Percentiles rank a stretch among this genome's conserved stretches.
Evolutionary conservation across 2,329 filamentous ascomycete genomes (phyloP).

Genomic region (Zymoseptoria ardabiliae): DNA sequence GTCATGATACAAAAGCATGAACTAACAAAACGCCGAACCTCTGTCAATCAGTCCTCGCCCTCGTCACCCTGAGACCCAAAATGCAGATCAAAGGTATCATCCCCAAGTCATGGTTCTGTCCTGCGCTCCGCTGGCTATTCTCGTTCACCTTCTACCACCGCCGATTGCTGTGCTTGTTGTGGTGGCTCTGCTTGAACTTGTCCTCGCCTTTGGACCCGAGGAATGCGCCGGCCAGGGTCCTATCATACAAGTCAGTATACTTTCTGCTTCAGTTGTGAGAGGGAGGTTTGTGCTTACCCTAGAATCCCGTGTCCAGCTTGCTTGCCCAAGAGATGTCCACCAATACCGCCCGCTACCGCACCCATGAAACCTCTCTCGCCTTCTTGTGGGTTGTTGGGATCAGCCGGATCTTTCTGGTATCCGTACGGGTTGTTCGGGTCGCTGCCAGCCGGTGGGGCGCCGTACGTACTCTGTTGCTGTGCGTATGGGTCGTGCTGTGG

Average conservation of each 20-base stretch:
- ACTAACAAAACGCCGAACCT: too few relatives aligned
- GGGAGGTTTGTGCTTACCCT: slow-evolving; percentile 3
- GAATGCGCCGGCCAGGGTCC: slow-evolving; percentile 49
- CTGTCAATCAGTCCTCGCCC: too few relatives aligned
- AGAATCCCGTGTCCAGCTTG: slow-evolving; percentile 53
- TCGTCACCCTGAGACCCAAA: neutral
- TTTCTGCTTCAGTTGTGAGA: neutral
- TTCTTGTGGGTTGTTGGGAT: slow-evolving; percentile 41
- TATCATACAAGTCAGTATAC: slow-evolving; percentile 26
- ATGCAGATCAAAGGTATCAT: neutral
- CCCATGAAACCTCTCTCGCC: slow-evolving; percentile 53
- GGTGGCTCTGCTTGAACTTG: slow-evolving; percentile 41
- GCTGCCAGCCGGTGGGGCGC: slow-evolving; percentile 35
- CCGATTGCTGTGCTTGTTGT: slow-evolving; percentile 14
- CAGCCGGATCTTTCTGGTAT: slow-evolving; percentile 25
- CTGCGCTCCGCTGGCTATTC: neutral
- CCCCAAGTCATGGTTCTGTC: neutral
- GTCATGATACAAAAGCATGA: too few relatives aligned
- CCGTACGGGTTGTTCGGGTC: slow-evolving; percentile 33
- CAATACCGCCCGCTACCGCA: slow-evolving; percentile 49
- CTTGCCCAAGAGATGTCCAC: slow-evolving; percentile 49
- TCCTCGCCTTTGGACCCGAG: slow-evolving; percentile 50
- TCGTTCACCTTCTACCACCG: neutral
- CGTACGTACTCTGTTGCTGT: slow-evolving; percentile 26
- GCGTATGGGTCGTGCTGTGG: slow-evolving; percentile 18